Conservation (phyloP, 2,329 filamentous ascomycete species). For the Epichloe aotearoae region DNA sequence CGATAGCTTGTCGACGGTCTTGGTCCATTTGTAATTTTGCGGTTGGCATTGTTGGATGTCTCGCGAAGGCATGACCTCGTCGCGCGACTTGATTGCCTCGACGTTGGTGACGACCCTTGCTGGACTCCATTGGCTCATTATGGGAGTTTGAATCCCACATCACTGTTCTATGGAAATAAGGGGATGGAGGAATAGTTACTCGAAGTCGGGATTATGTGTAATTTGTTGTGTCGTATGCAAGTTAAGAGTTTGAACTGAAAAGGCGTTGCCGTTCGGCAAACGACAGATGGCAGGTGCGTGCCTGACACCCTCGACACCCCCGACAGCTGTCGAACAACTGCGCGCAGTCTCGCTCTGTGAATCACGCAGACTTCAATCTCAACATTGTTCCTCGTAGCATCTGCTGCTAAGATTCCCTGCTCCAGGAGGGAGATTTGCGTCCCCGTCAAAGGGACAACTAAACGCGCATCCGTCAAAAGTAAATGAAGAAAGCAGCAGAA, state of each 20-base stretch:
- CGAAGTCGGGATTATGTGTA: not conserved
- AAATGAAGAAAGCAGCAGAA: no score
- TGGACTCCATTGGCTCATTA: not conserved
- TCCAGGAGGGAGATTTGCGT: no score
- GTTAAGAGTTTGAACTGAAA: not conserved
- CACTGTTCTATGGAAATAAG: not conserved
- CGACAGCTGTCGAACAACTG: not conserved
- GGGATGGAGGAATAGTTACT: not conserved
- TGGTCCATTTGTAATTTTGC: constrained; percentile 13
- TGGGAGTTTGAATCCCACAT: not conserved
- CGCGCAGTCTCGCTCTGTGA: not conserved
- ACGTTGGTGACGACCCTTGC: not conserved
- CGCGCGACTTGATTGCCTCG: not conserved
- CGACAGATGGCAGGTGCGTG: not conserved
- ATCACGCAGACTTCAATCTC: not conserved
- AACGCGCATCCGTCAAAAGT: no score
- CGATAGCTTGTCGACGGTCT: constrained; percentile 8
- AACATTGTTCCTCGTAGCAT: no score
- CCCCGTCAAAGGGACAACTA: no score
- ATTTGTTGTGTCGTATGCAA: not conserved
- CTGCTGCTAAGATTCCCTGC: no score
- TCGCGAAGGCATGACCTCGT: not conserved
- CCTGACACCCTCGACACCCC: not conserved
- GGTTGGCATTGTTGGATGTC: constrained; percentile 6
- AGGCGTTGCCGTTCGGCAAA: not conserved